Base-by-base conservation (phyloP, 129 eudicot genomes). In the Tanacetum coccineum region DNA sequence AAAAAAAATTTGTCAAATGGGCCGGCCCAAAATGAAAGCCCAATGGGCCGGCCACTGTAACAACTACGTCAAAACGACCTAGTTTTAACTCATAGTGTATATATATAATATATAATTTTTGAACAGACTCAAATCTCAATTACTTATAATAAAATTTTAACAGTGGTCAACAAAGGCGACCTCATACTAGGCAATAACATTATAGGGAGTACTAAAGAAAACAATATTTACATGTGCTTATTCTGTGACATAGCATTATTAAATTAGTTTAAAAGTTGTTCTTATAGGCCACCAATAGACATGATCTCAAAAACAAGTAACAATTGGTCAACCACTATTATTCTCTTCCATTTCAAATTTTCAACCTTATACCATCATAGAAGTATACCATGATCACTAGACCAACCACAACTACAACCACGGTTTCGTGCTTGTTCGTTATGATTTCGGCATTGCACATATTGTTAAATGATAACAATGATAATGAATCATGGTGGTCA, bases 261-360 rank as follows among this genome's bases (percentile, higher is more conserved):
- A 67, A 79, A 74, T 57, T 68, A 32, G 42, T 19, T 45, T 48
- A 20, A 68, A 30, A 30, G 7, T 20, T 50, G 56, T 55, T 83
- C 71, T 66, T 39, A 67, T 72, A 70, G 68, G 78, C 81, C 74
- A 78, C 78, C 84, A 64, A 59, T 57, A 72, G 80, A 78, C 69
- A 78, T 81, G 82, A 73, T 44, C 61, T 67, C 69, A 50, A 70
- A 80, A 68, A 80, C 66, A 78, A 66, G 26, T 57, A 59, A 75
- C 79, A 62, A 36, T 9, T 36, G 42, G 42, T 36, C 42, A 36
- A 36, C 42, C 42, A 28, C 66, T 71, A 52, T 71, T 70, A 48
- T 63, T 17, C 40, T 28, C 69, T 36, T 15, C 62, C 36, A 58
- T 42, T 12, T 26, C 68, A 6, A 36, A 7, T 36, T 36, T 30